Evolutionary conservation across 2,329 filamentous ascomycete species (phyloP), one percentile per base, ranked within the genome.

Genomic region (Calonectria naviculata): DNA sequence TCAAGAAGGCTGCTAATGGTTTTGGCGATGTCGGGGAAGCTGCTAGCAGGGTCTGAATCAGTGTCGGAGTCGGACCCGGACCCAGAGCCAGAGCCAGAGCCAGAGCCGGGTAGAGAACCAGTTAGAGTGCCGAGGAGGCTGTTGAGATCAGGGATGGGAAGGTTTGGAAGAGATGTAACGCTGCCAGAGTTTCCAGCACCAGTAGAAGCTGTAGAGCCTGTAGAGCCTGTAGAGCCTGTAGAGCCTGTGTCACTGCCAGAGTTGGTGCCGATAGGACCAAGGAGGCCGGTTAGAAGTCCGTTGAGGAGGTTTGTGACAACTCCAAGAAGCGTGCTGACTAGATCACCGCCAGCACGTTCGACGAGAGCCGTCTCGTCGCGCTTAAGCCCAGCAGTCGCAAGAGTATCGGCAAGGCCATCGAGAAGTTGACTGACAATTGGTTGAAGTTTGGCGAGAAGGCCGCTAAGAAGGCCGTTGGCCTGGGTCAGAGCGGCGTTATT

Each of bases 1-100:
- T 64, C 60, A 29, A 64, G 34, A 63, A 68, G 31, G 24, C 67
- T 58, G 38, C 17, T 31, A 4, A 60, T 36, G 26, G 64, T 29
- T 2, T 21, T 54, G 12, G 46, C 36, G 21, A 58, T 58, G 13
- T 58, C 52, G 17, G 64, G 26, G 34, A 71, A 24, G 44, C 38
- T 44, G 36, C 56, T 9, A 15, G 56, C 10, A 5, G 34, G 5
- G 6, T 19, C 38, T 8, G 38, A n/a, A 24, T 21, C 36, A 15
- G 31, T 24, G 34, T 19, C 54, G 24, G 54, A 54, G n/a, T 28
- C 56, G 24, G 56, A 28, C n/a, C 31, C 52, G 12, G 41, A 21
- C 10, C 38, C 15, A 41, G 36, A 41, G 13, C 38, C 38, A n/a
- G 38, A 19, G 17, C 38, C 41, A 21, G 41, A 19, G 19, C 41